phyloP scores from a whole-genome alignment of 257 asterid genomes.

The Handroanthus guayacan region DNA sequence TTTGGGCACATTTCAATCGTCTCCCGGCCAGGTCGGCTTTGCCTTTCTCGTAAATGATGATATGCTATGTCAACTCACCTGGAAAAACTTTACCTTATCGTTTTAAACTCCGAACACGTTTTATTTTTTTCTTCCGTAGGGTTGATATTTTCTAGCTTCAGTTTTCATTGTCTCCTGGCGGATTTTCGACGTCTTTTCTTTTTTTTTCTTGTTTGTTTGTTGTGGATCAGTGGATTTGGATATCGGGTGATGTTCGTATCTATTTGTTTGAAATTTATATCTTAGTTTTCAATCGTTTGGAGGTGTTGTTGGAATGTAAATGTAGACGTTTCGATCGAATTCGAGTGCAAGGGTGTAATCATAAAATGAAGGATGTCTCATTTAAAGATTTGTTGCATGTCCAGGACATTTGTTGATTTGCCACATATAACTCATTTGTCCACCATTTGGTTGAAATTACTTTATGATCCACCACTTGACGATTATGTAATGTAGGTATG shows the following conservation, averaged over 20 bases:
- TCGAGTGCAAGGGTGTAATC: background rate
- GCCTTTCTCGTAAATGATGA: slow-evolving; percentile 5
- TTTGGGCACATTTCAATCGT: slow-evolving; percentile 85
- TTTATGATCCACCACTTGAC: slow-evolving; percentile 19
- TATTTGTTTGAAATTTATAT: background rate
- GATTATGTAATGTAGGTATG: slow-evolving; percentile 58
- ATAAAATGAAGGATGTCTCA: background rate
- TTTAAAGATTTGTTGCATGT: slow-evolving; percentile 34
- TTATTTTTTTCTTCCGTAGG: background rate
- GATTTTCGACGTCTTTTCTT: no score
- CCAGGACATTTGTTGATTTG: background rate
- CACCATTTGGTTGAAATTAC: slow-evolving; percentile 9
- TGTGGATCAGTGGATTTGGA: slow-evolving; percentile 1
- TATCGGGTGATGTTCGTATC: background rate
- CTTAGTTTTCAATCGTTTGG: background rate
- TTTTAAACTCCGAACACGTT: background rate
- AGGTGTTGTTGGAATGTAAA: background rate
- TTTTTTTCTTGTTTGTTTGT: background rate
- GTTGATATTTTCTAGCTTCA: slow-evolving; percentile 6
- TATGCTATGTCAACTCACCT: background rate
- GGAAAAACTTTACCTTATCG: background rate
- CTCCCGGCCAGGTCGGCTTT: slow-evolving; percentile 66
- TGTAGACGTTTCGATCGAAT: background rate
- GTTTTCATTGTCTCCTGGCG: background rate
- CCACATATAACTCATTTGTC: background rate